Evolutionary conservation across 306 rosid species (phyloP).

Genomic region (Vigna reflexopilosa): DNA sequence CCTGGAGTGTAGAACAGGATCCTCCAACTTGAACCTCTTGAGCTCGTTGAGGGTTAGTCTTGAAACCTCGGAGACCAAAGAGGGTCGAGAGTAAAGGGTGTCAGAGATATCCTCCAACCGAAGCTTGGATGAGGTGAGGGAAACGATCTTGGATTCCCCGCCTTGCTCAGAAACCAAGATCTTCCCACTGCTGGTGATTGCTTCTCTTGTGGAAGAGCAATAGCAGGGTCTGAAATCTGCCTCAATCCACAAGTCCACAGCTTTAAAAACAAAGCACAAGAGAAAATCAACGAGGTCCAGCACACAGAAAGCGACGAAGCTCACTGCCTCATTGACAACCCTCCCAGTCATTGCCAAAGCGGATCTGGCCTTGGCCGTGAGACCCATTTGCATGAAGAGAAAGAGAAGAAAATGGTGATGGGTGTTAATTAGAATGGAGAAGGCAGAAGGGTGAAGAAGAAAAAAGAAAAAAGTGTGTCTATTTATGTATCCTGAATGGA

Average conservation of each 20-base stretch:
- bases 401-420: background rate
- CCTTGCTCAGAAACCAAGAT: conserved; percentile 87
- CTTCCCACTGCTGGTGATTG: conserved; percentile 71
- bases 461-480: background rate
- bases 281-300: conserved; percentile 73
- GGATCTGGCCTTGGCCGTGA: conserved; percentile 54
- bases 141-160: conserved; percentile 76
- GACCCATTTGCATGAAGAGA: conserved; percentile 43
- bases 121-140: conserved; percentile 62
- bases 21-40: conserved; percentile 50
- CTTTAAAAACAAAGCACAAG: conserved; percentile 69
- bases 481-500: background rate
- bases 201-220: conserved; percentile 75
- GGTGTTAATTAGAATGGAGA: too few species aligned
- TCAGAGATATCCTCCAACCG: conserved; percentile 86
- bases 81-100: conserved; percentile 84
- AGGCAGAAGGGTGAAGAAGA: too few species aligned
- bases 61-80: conserved; percentile 71
- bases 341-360: conserved; percentile 49
- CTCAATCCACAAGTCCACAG: conserved; percentile 75
- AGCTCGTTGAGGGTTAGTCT: conserved; percentile 57
- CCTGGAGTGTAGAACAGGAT: conserved; percentile 36
- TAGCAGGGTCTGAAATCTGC: conserved; percentile 85
- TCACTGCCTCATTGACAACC: conserved; percentile 66
- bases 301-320: conserved; percentile 66